Conservation (phyloP, 768 basidiomycete species). For the Termitomyces eurrhizus region DNA sequence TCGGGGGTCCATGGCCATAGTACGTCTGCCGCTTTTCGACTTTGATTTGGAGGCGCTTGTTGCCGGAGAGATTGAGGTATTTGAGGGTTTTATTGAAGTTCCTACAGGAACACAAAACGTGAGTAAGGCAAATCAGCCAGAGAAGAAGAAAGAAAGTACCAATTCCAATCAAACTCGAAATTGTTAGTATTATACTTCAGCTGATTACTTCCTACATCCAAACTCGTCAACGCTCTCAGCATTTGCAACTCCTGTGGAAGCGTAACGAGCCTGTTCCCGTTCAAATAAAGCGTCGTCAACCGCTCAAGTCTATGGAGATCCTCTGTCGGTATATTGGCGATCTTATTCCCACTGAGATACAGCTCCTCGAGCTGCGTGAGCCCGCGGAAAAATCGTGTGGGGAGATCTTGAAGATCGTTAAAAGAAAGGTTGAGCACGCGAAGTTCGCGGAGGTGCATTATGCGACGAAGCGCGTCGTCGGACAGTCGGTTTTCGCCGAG, state of each 20-base stretch:
- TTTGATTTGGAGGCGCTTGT: constrained; percentile 95
- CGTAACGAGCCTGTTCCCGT: constrained; percentile 91
- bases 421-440: constrained; percentile 88
- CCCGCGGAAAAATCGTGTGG: constrained; percentile 69
- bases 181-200: constrained; percentile 98
- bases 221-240: constrained; percentile 67
- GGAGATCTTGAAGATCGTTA: constrained; percentile 91
- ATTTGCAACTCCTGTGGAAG: constrained; percentile 88
- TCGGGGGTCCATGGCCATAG: constrained; percentile 17
- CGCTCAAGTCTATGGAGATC: constrained; percentile 70
- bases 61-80: constrained; percentile 96
- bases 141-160: constrained; percentile 42
- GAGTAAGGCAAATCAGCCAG: neutral
- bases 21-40: constrained; percentile 25
- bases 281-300: constrained; percentile 78
- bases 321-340: constrained; percentile 86
- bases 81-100: constrained; percentile 92
- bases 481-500: constrained; percentile 87
- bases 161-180: constrained; percentile 99
- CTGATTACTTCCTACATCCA: constrained; percentile 92
- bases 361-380: constrained; percentile 74
- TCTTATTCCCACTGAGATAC: constrained; percentile 93
- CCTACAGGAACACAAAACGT: constrained; percentile 41
- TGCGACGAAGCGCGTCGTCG: constrained; percentile 71
- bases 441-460: constrained; percentile 76